Base-by-base conservation (phyloP, 2,329 filamentous ascomycete species). In the Ceratocystis huliohia region DNA sequence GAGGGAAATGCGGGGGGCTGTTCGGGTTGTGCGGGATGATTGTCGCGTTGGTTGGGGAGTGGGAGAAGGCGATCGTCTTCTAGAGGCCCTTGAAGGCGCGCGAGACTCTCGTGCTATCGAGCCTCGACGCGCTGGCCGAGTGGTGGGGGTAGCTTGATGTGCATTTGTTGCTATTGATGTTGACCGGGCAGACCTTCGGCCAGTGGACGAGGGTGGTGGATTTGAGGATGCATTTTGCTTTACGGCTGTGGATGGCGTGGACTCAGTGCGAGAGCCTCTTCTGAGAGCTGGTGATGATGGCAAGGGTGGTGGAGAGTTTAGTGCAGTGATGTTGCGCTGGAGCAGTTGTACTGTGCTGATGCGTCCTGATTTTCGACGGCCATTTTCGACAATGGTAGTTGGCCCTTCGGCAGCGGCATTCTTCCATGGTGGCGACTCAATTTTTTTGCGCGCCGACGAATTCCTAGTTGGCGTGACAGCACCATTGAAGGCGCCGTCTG, bases 401-500 rank as follows among this genome's bases (percentile, higher is more conserved):
- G 94, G 94, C 0, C 94, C 94, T 33, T 96, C 89, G 50, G 88
- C 90, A 68, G 83, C 83, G 69, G 89, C 83, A 72, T 85, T 89
- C 78, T 94, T 97, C 94, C 94, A 99, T 25, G 94, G 94, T 70
- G 94, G 94, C 69, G 93, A 97, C 68, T 82, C 80, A 65, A 64
- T 44, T 25, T 64, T 79, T 77, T 76, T 86, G 79, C 72, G 75
- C 72, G 69, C 79, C 75, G 71, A 67, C 67, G 74, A 73, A 0
- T 72, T 45, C 8, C 33, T 69, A 73, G 44, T 79, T 78, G 28
- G 77, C 81, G 69, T 74, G 20, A 25, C 25, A 8, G 20, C 17
- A 17, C 37, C 22, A 46, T 45, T 63, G 3, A 25, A 30, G 7
- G 48, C 15, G 10, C 4, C 20, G 22, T 61, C 66, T 30, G 28